Percentiles rank a stretch among this genome's conserved stretches.
Conservation (phyloP, 306 rosid species). For the Quercus cerris region DNA sequence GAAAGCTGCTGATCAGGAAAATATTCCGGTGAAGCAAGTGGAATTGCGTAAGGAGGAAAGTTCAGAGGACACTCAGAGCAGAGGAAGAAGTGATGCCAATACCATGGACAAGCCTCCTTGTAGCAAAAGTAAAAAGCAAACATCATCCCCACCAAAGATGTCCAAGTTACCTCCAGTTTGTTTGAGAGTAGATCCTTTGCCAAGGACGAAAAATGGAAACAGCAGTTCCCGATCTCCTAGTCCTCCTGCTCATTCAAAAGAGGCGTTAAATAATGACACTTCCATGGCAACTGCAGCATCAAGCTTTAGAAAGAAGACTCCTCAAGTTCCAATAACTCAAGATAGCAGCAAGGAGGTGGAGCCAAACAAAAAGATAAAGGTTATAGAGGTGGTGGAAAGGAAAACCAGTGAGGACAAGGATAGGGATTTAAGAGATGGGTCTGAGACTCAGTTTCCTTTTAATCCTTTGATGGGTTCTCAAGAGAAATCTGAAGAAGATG, state of each 20-base stretch:
- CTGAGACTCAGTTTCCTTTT: background rate
- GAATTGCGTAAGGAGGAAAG: slow-evolving; percentile 24
- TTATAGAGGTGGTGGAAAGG: slow-evolving; percentile 19
- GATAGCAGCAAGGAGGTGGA: slow-evolving; percentile 8
- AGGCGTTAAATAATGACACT: slow-evolving; percentile 3
- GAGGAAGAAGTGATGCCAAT: slow-evolving; percentile 5
- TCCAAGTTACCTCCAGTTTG: slow-evolving; percentile 76
- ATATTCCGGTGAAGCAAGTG: slow-evolving; percentile 42
- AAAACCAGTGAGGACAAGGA: slow-evolving; percentile 14
- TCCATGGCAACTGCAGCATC: background rate
- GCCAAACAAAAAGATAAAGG: slow-evolving; percentile 20
- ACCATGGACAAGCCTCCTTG: slow-evolving; percentile 16
- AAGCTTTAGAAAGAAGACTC: background rate
- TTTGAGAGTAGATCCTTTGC: slow-evolving; percentile 74
- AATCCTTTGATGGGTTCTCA: background rate
- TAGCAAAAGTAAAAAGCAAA: slow-evolving; percentile 6
- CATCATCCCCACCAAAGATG: slow-evolving; percentile 37
- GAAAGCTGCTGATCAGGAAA: slow-evolving; percentile 10
- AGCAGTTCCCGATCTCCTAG: slow-evolving; percentile 52
- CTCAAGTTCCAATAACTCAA: background rate
- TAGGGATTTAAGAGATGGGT: background rate
- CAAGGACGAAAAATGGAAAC: slow-evolving; percentile 44
- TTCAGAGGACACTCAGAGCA: slow-evolving; percentile 15
- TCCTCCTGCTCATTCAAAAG: slow-evolving; percentile 38
- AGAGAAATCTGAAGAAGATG: slow-evolving; percentile 7